Conservation (phyloP, 495 filamentous ascomycete species). For the Neurospora sp. region DNA sequence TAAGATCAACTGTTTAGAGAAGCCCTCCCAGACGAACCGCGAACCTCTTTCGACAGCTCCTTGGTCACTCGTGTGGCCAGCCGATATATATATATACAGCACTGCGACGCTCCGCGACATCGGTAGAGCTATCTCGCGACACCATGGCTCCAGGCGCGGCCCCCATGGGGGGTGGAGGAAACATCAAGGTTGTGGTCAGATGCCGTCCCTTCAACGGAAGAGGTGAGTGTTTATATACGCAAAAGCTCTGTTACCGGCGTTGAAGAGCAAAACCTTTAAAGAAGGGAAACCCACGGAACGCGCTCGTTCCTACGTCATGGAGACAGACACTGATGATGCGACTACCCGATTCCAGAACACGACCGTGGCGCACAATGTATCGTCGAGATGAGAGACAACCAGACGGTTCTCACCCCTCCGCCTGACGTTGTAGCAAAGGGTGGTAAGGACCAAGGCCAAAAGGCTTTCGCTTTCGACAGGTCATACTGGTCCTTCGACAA, state of each 20-base stretch:
- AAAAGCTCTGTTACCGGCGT: background rate
- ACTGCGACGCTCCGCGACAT: background rate
- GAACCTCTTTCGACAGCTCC: background rate
- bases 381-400: constrained; percentile 86
- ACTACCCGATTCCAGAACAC: constrained; percentile 48
- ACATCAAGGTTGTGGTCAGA: constrained; percentile 99
- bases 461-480: constrained; percentile 90
- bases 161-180: constrained; percentile 58
- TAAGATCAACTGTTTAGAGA: background rate
- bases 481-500: constrained; percentile 98
- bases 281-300: background rate
- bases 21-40: background rate
- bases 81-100: background rate
- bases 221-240: constrained; percentile 49
- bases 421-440: constrained; percentile 51
- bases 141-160: constrained; percentile 57
- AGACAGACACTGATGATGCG: constrained; percentile 6
- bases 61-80: background rate
- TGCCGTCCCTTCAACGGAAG: constrained; percentile 83
- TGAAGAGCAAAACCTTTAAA: background rate
- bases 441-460: constrained; percentile 58
- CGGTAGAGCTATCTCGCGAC: background rate
- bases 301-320: background rate
- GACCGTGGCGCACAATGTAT: constrained; percentile 94
- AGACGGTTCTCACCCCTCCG: constrained; percentile 79